Evolutionary conservation across 208 protist species (phyloP), one percentile per base, ranked within the genome.

Genomic region (Wallacemonas sp.): DNA sequence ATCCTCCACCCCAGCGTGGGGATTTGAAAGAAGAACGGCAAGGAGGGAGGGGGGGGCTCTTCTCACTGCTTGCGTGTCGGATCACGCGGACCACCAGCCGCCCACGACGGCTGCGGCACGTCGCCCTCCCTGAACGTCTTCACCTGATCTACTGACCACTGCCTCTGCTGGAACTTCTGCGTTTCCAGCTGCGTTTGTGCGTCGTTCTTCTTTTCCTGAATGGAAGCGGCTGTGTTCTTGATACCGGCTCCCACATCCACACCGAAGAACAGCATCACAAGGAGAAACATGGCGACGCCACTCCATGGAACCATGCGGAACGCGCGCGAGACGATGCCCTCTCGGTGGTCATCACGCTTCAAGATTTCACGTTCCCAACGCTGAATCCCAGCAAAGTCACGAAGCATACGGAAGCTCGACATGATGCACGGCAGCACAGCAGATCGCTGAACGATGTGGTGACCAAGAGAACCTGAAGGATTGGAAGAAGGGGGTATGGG

Each of bases 181-280:
- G 81, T 55, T 71, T 89, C 76, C 37, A 88, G 58, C 3, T 71
- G 78, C 27, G 71, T 62, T 70, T 86, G 66, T 34, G 87, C 87
- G 37, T 82, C 78, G 21, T 88, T 71, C 73, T 93, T 93, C 73
- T 88, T 86, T 60, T 93, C 87, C 36, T 73, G 61, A 6, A 93
- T 83, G 58, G 85, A 77, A 36, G 36, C 38, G 33, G 87, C 81
- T 1, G 87, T 93, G 48, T 91, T 77, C 57, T 88, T 91, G 41
- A 91, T 85, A 36, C 87, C 83, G 2, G 84, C 84, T 8, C 80
- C 83, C 17, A 93, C 72, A 69, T 93, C 87, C 5, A 93, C 75
- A 10, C 87, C 87, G 53, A 93, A 93, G 64, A 93, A 93, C 36
- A 93, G 50, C 81, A 91, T 89, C 48, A 91, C 69, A 64, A 93